Evolutionary conservation across 2,329 filamentous ascomycete species (phyloP).

Genomic region (Neophaeococcomyces aloes): DNA sequence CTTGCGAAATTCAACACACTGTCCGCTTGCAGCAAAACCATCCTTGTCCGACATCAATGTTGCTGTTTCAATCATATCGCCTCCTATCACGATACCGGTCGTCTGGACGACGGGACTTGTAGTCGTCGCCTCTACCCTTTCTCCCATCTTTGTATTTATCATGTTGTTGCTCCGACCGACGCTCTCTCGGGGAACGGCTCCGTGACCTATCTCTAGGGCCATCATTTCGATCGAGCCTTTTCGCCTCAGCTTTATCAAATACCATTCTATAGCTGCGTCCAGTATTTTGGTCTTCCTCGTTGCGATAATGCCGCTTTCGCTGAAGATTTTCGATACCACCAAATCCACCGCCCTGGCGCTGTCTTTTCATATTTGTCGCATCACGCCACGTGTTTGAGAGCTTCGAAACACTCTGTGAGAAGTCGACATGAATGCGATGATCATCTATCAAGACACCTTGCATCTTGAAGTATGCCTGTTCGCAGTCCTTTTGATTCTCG

Average conservation of each 20-base stretch:
- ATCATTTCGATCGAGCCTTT: conserved; percentile 13
- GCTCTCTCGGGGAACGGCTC: conserved; percentile 38
- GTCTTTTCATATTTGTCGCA: conserved; percentile 71
- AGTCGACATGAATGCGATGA: conserved; percentile 94
- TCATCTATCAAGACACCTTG: conserved; percentile 94
- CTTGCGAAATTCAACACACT: neutral
- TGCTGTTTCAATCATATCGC: neutral
- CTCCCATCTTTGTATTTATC: conserved; percentile 25
- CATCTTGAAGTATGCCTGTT: conserved; percentile 98
- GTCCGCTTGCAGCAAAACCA: neutral
- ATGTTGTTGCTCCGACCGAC: conserved; percentile 18
- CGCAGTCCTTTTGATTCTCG: conserved; percentile 82
- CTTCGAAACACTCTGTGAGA: conserved; percentile 84
- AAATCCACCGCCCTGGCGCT: conserved; percentile 62
- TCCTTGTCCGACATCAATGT: neutral
- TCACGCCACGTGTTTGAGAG: conserved; percentile 83
- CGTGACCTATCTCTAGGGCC: conserved; percentile 24
- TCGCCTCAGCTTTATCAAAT: conserved; percentile 49
- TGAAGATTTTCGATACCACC: conserved; percentile 82
- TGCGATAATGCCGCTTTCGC: conserved; percentile 80
- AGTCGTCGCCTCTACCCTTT: conserved; percentile 15
- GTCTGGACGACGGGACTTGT: neutral
- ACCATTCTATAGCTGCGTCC: conserved; percentile 63
- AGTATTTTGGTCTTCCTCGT: conserved; percentile 43
- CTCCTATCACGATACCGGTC: conserved; percentile 1